phyloP scores from a whole-genome alignment of 108 stramenopile species.

The Ochromonas danica region DNA sequence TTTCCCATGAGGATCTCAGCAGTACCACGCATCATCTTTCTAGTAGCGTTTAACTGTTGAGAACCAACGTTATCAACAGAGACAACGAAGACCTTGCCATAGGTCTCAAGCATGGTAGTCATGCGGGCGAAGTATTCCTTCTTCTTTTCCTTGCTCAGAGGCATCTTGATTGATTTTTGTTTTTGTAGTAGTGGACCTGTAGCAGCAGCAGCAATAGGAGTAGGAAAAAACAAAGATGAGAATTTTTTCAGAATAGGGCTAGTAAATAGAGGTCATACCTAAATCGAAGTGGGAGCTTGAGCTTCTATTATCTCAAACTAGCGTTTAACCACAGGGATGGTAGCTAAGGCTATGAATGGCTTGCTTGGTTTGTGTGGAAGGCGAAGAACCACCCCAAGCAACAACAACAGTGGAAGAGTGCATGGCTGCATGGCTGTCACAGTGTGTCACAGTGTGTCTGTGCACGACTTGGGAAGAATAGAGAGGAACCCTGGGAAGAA shows the following conservation, averaged over 20 bases:
- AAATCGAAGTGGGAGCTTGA: not conserved
- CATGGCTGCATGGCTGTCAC: no score
- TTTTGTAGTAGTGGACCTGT: no score
- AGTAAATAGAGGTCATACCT: not conserved
- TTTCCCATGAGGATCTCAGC: conserved; percentile 97
- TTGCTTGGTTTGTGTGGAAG: not conserved
- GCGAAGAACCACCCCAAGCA: no score
- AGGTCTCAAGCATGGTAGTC: conserved; percentile 8
- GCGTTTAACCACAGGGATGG: not conserved
- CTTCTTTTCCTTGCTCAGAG: conserved; percentile 28
- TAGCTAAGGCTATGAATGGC: not conserved
- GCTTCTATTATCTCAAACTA: conserved; percentile 1
- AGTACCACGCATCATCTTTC: conserved; percentile 80
- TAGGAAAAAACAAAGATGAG: not conserved
- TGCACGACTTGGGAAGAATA: no score
- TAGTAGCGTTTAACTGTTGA: conserved; percentile 89
- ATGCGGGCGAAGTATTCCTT: not conserved
- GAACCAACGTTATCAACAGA: conserved; percentile 97
- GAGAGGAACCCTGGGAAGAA: no score
- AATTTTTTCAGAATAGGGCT: not conserved
- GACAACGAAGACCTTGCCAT: conserved; percentile 84
- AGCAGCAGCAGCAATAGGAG: not conserved
- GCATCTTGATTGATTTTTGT: conserved; percentile 22
- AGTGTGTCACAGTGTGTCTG: no score
- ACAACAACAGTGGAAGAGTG: no score